Evolutionary conservation across 768 basidiomycete genomes (phyloP).

Genomic region (Naganishia onofrii): DNA sequence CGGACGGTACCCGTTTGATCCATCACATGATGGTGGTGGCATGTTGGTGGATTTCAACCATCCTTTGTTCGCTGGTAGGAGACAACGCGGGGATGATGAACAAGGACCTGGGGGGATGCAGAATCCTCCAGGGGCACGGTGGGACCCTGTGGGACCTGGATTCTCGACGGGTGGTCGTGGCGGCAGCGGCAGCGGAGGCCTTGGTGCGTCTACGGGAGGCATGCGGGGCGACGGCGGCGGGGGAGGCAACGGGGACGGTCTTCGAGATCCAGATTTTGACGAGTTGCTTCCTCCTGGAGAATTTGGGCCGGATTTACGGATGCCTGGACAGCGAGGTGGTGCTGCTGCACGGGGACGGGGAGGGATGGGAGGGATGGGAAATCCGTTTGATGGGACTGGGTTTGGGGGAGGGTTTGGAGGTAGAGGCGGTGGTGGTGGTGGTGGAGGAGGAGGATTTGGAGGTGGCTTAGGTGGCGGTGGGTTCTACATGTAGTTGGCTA

Average conservation of each 20-base stretch:
- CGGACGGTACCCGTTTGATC: slow-evolving; percentile 11
- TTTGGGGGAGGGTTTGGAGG: slow-evolving; percentile 5
- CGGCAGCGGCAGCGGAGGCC: slow-evolving; percentile 21
- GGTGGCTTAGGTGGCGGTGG: not conserved
- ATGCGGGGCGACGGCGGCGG: slow-evolving; percentile 41
- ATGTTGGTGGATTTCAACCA: slow-evolving; percentile 50
- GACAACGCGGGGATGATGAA: slow-evolving; percentile 33
- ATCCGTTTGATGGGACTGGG: not conserved
- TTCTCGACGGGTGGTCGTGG: slow-evolving; percentile 27
- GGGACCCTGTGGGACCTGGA: slow-evolving; percentile 50
- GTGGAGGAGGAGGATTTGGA: slow-evolving; percentile 6
- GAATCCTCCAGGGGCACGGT: slow-evolving; percentile 49
- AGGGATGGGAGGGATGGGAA: not conserved
- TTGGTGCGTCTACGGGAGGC: slow-evolving; percentile 41
- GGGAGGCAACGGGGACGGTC: no score
- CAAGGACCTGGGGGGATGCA: slow-evolving; percentile 48
- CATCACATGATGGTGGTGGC: slow-evolving; percentile 40
- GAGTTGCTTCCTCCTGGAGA: slow-evolving; percentile 50
- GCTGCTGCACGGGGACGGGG: slow-evolving; percentile 1
- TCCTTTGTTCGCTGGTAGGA: slow-evolving; percentile 46
- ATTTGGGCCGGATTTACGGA: slow-evolving; percentile 47
- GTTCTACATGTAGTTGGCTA: slow-evolving; percentile 1
- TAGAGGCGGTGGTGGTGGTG: not conserved
- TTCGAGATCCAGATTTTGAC: slow-evolving; percentile 42
- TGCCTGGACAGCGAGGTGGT: slow-evolving; percentile 15